Percentiles rank a stretch among this genome's conserved stretches.
Conservation (phyloP, 805 yeast species). For the Saccharomyces mikatae region DNA sequence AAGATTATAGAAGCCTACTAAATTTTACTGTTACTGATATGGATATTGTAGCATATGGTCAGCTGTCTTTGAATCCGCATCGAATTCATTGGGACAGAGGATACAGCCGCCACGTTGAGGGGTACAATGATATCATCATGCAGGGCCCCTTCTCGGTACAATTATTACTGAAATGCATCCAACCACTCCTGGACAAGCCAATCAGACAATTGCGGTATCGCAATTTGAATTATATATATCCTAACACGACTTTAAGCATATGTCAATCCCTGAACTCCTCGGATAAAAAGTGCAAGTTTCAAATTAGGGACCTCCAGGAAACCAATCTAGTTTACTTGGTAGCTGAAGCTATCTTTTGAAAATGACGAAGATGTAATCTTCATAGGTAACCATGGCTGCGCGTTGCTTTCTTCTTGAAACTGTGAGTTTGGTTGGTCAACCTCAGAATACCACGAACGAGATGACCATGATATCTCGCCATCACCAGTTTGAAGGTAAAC, state of each 20-base stretch:
- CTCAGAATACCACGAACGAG: neutral
- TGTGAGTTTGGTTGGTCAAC: neutral
- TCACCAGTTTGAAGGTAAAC: neutral
- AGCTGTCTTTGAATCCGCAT: slow-evolving; percentile 77
- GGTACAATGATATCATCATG: slow-evolving; percentile 52
- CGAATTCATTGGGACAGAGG: slow-evolving; percentile 63
- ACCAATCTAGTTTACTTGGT: neutral
- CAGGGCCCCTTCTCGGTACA: slow-evolving; percentile 80
- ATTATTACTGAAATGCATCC: slow-evolving; percentile 47
- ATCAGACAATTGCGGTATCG: slow-evolving; percentile 35
- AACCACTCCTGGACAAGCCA: slow-evolving; percentile 10
- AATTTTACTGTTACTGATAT: slow-evolving; percentile 32
- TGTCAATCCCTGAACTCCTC: slow-evolving; percentile 4
- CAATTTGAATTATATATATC: slow-evolving; percentile 38
- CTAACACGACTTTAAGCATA: slow-evolving; percentile 25
- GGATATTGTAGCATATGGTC: slow-evolving; percentile 51
- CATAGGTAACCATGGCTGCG: neutral
- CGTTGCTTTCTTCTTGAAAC: neutral
- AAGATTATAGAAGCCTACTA: neutral
- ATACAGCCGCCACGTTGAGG: slow-evolving; percentile 49
- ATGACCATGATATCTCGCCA: neutral
- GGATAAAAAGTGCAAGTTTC: neutral
- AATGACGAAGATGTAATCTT: neutral
- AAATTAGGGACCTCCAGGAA: neutral
- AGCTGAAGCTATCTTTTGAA: neutral